Evolutionary conservation across 2,329 filamentous ascomycete genomes (phyloP), one percentile per base, ranked within the genome.

Genomic region (Phaeomoniella chlamydospora): DNA sequence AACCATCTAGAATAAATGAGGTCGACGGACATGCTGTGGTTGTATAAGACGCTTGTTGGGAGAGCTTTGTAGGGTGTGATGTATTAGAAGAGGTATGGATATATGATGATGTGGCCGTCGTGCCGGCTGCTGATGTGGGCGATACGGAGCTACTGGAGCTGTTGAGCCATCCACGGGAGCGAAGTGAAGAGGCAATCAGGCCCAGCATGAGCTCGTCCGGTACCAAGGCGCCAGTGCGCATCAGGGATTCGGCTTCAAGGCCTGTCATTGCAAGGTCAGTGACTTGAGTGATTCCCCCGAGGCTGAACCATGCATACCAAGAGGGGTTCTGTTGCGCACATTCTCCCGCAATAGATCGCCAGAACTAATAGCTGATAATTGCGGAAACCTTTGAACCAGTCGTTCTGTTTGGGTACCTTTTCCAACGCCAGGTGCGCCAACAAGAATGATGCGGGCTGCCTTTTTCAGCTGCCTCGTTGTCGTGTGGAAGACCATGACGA

Each of bases 321-420:
- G 72, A 17, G 84, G 76, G 12, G 88, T 94, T 54, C 77, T 75
- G 39, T 77, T 78, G 61, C 90, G 80, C 51, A 98, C 88, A 78
- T 96, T 93, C 54, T 85, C 77, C 43, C 90, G 79, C 39, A 98
- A 65, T 12, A 98, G 66, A 58, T 98, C 88, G 41, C 90, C 90
- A 3, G 90, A 94, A 59, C 85, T 93, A 57, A 98, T 88, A 13
- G 86, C 79, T 36, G 84, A 80, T 33, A 98, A 68, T 52, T 94
- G 82, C 3, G 87, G 84, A 54, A 90, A 98, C 46, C 82, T 77
- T 47, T 77, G 67, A 47, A 96, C 77, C 43, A 98, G 68, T 42
- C 90, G 77, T 57, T 93, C 83, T 35, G 84, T 85, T 64, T 98
- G 90, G 3, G 90, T 98, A 43, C 88, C 90, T 59, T 98, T 98